Conservation (phyloP, 1,284 basidiomycete species). For the Hymenochaete sp. region DNA sequence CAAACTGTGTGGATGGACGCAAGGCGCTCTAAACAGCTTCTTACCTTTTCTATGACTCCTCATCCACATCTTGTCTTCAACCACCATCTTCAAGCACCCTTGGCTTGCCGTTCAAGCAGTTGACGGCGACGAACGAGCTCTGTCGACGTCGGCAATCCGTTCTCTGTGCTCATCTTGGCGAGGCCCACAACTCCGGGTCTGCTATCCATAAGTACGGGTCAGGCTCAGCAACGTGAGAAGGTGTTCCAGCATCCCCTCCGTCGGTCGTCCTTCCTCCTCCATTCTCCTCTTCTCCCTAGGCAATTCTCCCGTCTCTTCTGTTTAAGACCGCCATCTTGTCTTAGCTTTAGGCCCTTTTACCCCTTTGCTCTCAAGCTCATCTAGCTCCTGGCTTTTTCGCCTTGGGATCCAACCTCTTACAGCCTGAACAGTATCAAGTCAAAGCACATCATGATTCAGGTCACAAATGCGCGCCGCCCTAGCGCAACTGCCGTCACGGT, state of each 20-base stretch:
- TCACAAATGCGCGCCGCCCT: constrained; percentile 11
- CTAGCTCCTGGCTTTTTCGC: constrained; percentile 8
- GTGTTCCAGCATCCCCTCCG: background rate
- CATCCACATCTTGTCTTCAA: no score
- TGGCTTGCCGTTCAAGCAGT: no score
- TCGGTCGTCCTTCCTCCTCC: background rate
- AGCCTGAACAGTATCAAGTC: constrained; percentile 1
- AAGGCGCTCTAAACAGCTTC: no score
- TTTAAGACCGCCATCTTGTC: background rate
- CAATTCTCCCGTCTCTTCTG: constrained; percentile 1
- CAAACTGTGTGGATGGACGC: no score
- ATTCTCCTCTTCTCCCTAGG: background rate
- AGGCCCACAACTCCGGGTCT: no score
- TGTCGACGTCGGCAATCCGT: no score
- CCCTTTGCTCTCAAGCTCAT: background rate
- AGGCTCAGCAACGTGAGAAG: no score
- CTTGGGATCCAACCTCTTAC: constrained; percentile 6
- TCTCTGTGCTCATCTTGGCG: no score
- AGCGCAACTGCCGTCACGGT: constrained; percentile 12
- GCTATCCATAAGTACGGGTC: no score
- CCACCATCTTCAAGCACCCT: no score
- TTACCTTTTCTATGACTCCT: no score
- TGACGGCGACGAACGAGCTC: no score
- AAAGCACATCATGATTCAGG: constrained; percentile 16
- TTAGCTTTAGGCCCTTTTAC: background rate